Conservation (phyloP, 75 land plant genomes). For the Pinus taeda region DNA sequence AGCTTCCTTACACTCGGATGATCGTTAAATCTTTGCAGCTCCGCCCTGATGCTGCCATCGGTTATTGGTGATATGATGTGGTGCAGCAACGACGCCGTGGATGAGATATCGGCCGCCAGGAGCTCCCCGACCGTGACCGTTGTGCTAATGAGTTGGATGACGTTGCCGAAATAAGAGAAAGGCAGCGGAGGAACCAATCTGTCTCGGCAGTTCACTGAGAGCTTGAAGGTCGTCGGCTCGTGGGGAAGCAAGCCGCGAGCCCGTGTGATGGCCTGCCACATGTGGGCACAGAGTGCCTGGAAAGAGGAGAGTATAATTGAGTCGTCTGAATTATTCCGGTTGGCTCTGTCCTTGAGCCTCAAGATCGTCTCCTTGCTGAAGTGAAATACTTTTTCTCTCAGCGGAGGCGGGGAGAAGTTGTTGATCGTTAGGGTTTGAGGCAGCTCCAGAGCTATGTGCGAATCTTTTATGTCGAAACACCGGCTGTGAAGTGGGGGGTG, state of each 20-base stretch:
- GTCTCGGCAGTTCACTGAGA: conserved; percentile 3
- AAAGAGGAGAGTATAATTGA: conserved; percentile 9
- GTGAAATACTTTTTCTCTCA: conserved; percentile 17
- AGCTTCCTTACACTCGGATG: neutral
- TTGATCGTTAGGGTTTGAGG: neutral
- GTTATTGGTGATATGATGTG: neutral
- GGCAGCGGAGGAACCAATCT: conserved; percentile 19
- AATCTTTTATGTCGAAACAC: conserved; percentile 11
- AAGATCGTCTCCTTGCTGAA: conserved; percentile 10
- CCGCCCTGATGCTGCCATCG: neutral
- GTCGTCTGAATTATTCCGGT: neutral
- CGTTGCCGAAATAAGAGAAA: conserved; percentile 27
- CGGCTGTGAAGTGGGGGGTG: conserved; percentile 14
- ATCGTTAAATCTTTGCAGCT: neutral
- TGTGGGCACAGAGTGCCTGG: conserved; percentile 11
- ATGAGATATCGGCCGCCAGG: neutral
- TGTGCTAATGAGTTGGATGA: neutral
- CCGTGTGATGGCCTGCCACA: conserved; percentile 21
- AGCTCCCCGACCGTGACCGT: conserved; percentile 15
- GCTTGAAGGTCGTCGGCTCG: neutral
- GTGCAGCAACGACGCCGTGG: neutral
- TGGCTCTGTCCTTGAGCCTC: conserved; percentile 3
- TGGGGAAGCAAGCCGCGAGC: conserved; percentile 6
- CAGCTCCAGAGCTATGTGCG: conserved; percentile 20
- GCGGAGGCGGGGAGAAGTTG: neutral